These are phyloP conservation scores for Aspergillus clavatus DNA, from an alignment of 2,329 filamentous ascomycete species.

Conservation along the genomic window DNA sequence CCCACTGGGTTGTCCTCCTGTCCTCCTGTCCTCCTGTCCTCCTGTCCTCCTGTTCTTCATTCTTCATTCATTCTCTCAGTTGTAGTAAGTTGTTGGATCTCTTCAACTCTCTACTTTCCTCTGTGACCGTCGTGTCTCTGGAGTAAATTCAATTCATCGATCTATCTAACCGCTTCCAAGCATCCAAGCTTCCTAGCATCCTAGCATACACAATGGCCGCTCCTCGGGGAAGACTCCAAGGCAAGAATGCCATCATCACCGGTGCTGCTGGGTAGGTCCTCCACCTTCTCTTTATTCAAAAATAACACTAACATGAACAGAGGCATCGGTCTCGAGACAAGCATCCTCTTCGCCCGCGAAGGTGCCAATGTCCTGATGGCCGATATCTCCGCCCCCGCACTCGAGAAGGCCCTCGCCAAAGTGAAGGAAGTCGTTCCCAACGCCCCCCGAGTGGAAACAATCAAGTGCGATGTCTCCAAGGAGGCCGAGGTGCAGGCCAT, in stretches of 20 bases:
- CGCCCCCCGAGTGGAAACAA: conserved; percentile 24
- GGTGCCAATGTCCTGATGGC: conserved; percentile 80
- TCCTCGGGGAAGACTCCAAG: conserved; percentile 48
- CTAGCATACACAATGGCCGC: neutral
- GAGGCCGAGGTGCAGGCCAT: conserved; percentile 72
- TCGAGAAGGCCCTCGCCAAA: conserved; percentile 71
- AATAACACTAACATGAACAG: conserved; percentile 32
- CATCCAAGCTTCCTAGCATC: neutral
- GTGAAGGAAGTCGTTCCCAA: conserved; percentile 65
- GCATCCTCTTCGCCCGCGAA: conserved; percentile 83
- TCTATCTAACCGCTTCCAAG: too few species aligned
- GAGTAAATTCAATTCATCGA: too few species aligned
- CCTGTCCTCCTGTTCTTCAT: neutral
- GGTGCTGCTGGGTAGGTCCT: conserved; percentile 77
- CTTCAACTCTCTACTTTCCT: neutral
- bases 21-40: neutral
- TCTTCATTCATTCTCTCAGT: neutral
- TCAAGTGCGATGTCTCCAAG: conserved; percentile 67
- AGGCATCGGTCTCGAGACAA: conserved; percentile 88
- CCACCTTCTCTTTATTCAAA: neutral
- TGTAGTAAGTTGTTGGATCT: neutral
- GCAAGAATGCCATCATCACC: conserved; percentile 71
- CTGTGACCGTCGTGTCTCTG: neutral
- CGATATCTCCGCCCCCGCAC: conserved; percentile 73
- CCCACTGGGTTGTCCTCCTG: neutral